A percentile compares a stretch with the other conserved stretches of the same genome.
Conservation (phyloP, 208 protist genomes). For the Leishmania martiniquensis region DNA sequence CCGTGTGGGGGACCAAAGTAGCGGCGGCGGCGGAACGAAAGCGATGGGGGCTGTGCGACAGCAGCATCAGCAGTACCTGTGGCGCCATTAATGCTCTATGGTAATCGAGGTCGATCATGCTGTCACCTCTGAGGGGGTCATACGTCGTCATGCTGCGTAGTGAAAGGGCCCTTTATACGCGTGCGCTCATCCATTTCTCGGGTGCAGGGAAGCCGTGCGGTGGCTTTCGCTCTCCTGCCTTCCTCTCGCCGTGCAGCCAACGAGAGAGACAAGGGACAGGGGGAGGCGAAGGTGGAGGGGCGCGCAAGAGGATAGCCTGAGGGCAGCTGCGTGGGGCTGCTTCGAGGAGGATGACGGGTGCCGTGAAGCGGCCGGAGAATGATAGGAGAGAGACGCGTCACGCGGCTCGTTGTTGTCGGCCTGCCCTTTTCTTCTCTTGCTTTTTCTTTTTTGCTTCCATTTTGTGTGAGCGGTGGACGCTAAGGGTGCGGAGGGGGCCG, state of each 20-base stretch:
- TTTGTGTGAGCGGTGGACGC: not conserved
- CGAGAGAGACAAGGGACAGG: too few relatives aligned
- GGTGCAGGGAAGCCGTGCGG: not conserved
- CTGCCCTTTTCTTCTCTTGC: not conserved
- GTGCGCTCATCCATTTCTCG: not conserved
- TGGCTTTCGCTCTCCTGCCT: not conserved
- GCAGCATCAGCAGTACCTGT: not conserved
- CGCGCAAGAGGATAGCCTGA: not conserved
- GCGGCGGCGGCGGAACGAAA: too few relatives aligned
- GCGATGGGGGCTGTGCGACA: too few relatives aligned
- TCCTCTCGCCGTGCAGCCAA: not conserved
- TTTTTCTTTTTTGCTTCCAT: not conserved
- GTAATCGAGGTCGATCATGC: too few relatives aligned
- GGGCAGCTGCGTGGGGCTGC: not conserved
- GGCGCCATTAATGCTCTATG: not conserved
- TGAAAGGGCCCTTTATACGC: not conserved
- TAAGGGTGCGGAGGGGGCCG: not conserved
- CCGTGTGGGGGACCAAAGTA: too few relatives aligned
- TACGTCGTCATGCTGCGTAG: not conserved
- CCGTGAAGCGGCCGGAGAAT: not conserved
- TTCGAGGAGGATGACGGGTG: not conserved
- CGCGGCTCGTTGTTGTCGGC: not conserved
- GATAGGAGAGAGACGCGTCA: not conserved
- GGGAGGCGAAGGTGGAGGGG: not conserved
- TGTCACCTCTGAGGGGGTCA: constrained; percentile 2